Conservation (phyloP, 768 basidiomycete species). For the Tephrocybe sp. region DNA sequence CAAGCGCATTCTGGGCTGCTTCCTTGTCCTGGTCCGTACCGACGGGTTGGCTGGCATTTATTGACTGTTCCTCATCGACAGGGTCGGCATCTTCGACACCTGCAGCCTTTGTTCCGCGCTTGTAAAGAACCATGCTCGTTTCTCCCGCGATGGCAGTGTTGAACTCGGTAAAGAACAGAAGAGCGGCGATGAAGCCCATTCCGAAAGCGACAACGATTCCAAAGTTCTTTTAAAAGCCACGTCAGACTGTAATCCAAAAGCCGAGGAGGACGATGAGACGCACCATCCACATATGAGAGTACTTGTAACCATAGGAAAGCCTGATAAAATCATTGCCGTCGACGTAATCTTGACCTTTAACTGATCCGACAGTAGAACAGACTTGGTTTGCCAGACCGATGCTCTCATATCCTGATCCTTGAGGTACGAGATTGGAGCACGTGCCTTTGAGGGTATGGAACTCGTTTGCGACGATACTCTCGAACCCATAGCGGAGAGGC, state of each 20-base stretch:
- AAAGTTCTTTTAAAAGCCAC: conserved; percentile 42
- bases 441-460: conserved; percentile 68
- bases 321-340: conserved; percentile 53
- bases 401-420: conserved; percentile 60
- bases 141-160: conserved; percentile 39
- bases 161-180: conserved; percentile 61
- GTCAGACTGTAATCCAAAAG: neutral
- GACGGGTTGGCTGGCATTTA: conserved; percentile 3
- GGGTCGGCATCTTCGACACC: conserved; percentile 31
- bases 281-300: conserved; percentile 43
- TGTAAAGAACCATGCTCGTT: conserved; percentile 58
- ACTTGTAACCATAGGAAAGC: conserved; percentile 49
- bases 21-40: conserved; percentile 20
- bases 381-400: conserved; percentile 66
- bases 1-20: conserved; percentile 30
- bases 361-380: conserved; percentile 70
- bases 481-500: conserved; percentile 75
- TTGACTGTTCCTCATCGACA: conserved; percentile 36
- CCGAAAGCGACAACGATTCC: conserved; percentile 74
- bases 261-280: conserved; percentile 15
- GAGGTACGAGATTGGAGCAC: conserved; percentile 60
- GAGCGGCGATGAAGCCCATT: conserved; percentile 52
- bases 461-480: conserved; percentile 77
- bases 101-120: conserved; percentile 47
- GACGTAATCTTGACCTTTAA: conserved; percentile 60